A percentile compares a stretch with the other conserved stretches of the same genome.
Evolutionary conservation across 148 eudicot genomes (phyloP).

Genomic region (Vaccinium macrocarpon): DNA sequence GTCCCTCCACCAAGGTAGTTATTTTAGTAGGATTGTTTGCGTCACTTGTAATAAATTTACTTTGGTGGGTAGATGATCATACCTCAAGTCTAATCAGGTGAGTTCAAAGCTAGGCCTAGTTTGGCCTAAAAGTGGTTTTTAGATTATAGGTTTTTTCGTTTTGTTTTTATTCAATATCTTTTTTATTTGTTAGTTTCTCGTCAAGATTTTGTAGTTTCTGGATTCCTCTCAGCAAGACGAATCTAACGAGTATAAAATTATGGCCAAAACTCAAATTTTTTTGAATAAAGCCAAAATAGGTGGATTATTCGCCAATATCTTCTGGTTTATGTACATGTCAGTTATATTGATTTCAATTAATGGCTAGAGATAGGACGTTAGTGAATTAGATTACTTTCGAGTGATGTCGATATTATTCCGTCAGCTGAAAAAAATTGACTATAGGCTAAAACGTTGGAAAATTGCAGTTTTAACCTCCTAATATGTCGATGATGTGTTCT

Average conservation of each 20-base stretch:
- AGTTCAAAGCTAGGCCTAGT: background rate
- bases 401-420: background rate
- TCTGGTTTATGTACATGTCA: background rate
- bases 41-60: background rate
- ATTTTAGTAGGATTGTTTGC: background rate
- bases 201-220: too few relatives aligned
- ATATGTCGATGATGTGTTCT: background rate
- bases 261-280: too few relatives aligned
- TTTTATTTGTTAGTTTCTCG: too few relatives aligned
- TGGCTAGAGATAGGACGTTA: background rate
- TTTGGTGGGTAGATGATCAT: background rate
- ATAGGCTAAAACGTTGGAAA: background rate
- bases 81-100: background rate
- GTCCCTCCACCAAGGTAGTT: background rate
- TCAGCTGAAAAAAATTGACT: background rate
- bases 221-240: too few relatives aligned
- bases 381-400: background rate
- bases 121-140: too few relatives aligned
- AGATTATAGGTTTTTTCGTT: too few relatives aligned
- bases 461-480: background rate
- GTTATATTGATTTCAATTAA: background rate
- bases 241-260: too few relatives aligned
- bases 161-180: too few relatives aligned
- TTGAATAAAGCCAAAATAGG: too few relatives aligned
- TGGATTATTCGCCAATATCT: too few relatives aligned